These are phyloP conservation scores for Fraxinus americana DNA, from an alignment of 257 asterid species.

Conservation along the genomic window DNA sequence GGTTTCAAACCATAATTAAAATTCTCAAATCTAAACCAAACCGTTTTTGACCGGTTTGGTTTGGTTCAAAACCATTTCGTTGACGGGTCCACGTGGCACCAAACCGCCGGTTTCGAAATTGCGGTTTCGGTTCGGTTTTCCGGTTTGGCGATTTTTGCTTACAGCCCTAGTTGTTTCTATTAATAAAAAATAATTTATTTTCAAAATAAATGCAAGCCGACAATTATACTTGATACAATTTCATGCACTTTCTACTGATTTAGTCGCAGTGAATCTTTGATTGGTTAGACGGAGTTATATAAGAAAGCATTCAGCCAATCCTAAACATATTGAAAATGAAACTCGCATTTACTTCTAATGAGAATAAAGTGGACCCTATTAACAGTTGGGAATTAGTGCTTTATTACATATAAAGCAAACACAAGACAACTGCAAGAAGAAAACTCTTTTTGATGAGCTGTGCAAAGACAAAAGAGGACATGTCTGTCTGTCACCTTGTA, in stretches of 20 bases:
- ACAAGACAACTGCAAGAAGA: neutral
- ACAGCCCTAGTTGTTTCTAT: neutral
- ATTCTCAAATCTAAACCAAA: no score
- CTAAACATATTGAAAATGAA: neutral
- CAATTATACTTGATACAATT: neutral
- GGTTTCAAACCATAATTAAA: no score
- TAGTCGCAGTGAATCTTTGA: no score
- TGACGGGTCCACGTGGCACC: no score
- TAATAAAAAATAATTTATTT: neutral
- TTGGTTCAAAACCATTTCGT: no score
- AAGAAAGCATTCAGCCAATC: neutral
- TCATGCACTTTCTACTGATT: no score
- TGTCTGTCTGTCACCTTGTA: slow-evolving; percentile 1
- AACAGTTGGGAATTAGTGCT: neutral
- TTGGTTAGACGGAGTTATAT: neutral
- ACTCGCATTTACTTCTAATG: neutral
- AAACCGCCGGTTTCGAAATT: no score
- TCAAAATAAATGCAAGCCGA: neutral
- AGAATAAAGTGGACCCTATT: neutral
- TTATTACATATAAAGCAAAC: neutral
- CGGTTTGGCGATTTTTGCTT: no score
- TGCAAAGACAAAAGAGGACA: slow-evolving; percentile 4
- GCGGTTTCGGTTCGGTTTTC: no score
- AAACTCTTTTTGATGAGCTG: slow-evolving; percentile 6
- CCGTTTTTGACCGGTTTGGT: no score